A percentile compares a stretch with the other conserved stretches of the same genome.
phyloP scores from a whole-genome alignment of 2,329 filamentous ascomycete species.

The Lecanicillium sp. region DNA sequence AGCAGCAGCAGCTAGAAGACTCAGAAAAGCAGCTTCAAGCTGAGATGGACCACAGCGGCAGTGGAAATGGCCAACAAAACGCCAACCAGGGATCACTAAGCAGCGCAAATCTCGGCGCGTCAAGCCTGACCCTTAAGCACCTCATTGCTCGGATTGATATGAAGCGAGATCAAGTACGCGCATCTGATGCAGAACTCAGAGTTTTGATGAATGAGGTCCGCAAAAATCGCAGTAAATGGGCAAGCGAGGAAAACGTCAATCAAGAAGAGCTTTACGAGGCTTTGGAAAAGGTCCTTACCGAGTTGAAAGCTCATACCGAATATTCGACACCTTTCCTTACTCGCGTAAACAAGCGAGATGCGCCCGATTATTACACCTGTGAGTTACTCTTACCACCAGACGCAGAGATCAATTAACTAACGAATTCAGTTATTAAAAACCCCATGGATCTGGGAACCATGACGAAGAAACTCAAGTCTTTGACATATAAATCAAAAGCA shows the following conservation, averaged over 20 bases:
- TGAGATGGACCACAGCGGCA: conserved; percentile 70
- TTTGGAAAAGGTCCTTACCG: conserved; percentile 90
- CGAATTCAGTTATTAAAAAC: conserved; percentile 71
- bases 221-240: conserved; percentile 98
- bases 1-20: conserved; percentile 94
- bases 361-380: conserved; percentile 89
- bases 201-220: conserved; percentile 94
- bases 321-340: conserved; percentile 95
- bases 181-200: conserved; percentile 86
- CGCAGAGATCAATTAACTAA: too few species aligned
- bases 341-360: conserved; percentile 93
- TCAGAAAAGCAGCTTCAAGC: conserved; percentile 94
- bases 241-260: conserved; percentile 92
- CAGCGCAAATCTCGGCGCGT: conserved; percentile 89
- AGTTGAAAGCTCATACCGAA: conserved; percentile 94
- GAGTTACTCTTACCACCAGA: too few species aligned
- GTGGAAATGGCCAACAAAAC: conserved; percentile 39
- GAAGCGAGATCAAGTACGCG: conserved; percentile 82
- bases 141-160: conserved; percentile 92
- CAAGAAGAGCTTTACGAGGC: conserved; percentile 98
- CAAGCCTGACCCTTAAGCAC: conserved; percentile 92
- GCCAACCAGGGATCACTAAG: conserved; percentile 82
- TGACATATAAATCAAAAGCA: conserved; percentile 78
- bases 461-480: conserved; percentile 90
- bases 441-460: conserved; percentile 97